Evolutionary conservation across 2,329 filamentous ascomycete species (phyloP), one percentile per base, ranked within the genome.

Genomic region (Scedosporium dehoogii): DNA sequence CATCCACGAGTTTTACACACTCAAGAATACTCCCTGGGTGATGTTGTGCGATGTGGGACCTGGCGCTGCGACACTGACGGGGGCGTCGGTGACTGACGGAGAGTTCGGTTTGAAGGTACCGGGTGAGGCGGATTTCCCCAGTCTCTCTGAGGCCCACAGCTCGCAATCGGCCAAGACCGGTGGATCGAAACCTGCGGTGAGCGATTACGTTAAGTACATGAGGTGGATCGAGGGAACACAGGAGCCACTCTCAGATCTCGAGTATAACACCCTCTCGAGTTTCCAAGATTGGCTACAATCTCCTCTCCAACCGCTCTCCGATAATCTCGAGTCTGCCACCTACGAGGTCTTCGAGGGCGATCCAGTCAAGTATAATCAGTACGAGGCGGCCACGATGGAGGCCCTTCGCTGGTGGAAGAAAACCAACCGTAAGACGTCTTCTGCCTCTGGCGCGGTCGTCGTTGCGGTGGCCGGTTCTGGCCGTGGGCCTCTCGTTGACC

Each of bases 271-370:
- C 1, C 71, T 86, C 63, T 80, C 77, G 4, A 83, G 77, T 67
- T 83, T 86, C 84, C 96, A 99, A 70, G 94, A 99, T 73, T 99
- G 94, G 81, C 81, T 99, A 10, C 94, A 99, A 73, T 92, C 92
- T 1, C 94, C 94, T 2, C 79, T 99, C 48, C 96, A 99, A 73
- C 94, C 94, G 0, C 81, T 99, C 14, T 93, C 93, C 0, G 94
- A 99, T 73, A 99, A 99, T 68, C 81, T 99, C 14, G 96, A 99
- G 73, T 96, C 92, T 57, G 90, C 96, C 51, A 99, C 94, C 0
- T 99, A 99, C 73, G 94, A 99, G 72, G 93, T 97, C 2, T 99
- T 99, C 70, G 94, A 99, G 73, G 96, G 96, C 68, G 96, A 99
- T 66, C 94, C 94, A 0, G 90, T 99, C 75, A 99, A 99, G 75